These are phyloP conservation scores for Casaregolazyma suthepensis DNA, from an alignment of 1,139 yeast genomes.

Conservation along the genomic window DNA sequence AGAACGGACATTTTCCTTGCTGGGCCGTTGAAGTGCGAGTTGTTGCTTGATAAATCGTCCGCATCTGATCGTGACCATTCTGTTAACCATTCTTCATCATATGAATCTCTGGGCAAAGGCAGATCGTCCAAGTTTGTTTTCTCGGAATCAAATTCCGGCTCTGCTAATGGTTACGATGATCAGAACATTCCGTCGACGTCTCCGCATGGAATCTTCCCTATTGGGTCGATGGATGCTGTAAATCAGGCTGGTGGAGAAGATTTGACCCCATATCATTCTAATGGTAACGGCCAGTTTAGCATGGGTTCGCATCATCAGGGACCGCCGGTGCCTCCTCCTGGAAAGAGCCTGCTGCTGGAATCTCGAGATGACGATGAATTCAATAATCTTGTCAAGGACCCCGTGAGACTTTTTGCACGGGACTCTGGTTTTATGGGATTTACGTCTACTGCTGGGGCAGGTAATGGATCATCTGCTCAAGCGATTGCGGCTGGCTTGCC, in stretches of 20 bases:
- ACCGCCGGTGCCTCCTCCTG: conserved; percentile 16
- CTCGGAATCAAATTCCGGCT: conserved; percentile 3
- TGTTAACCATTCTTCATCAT: conserved; percentile 17
- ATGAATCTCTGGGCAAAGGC: conserved; percentile 14
- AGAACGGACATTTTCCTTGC: conserved; percentile 18
- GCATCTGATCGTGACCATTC: conserved; percentile 10
- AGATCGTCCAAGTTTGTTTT: conserved; percentile 8
- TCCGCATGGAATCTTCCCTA: conserved; percentile 26
- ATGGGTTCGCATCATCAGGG: conserved; percentile 7
- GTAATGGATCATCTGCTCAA: conserved; percentile 6
- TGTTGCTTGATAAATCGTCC: conserved; percentile 8
- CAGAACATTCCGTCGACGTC: conserved; percentile 21
- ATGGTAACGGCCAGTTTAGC: conserved; percentile 3
- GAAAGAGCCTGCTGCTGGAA: conserved; percentile 29
- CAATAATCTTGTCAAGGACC: conserved; percentile 29
- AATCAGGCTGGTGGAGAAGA: conserved; percentile 4
- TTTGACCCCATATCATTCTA: conserved; percentile 1
- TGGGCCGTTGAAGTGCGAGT: conserved; percentile 23
- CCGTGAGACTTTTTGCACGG: conserved; percentile 22
- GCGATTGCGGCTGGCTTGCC: conserved; percentile 5
- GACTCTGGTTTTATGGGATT: conserved; percentile 12
- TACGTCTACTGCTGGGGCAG: conserved; percentile 36
- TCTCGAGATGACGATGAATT: conserved; percentile 30
- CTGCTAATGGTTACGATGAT: conserved; percentile 6
- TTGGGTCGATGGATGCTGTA: conserved; percentile 11